Percentiles rank a stretch among this genome's conserved stretches.
phyloP scores from a whole-genome alignment of 75 land plant genomes.

The Pinus albicaulis region DNA sequence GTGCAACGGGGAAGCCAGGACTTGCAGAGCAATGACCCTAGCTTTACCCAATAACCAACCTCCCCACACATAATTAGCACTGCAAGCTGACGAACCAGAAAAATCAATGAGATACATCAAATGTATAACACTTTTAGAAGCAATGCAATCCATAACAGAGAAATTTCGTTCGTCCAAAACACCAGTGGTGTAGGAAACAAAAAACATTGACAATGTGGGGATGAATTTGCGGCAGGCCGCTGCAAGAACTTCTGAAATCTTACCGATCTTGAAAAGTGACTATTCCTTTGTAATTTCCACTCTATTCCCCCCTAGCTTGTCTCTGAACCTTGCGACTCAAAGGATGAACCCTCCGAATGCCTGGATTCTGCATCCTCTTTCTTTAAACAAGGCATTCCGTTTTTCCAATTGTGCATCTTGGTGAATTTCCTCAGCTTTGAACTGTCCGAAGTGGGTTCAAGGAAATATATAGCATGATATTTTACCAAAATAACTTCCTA shows the following conservation, averaged over 20 bases:
- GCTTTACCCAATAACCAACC: no score
- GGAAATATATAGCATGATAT: no score
- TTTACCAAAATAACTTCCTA: no score
- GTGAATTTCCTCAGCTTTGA: neutral
- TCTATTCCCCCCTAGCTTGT: neutral
- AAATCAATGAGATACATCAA: no score
- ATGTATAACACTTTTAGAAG: neutral
- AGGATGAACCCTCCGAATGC: neutral
- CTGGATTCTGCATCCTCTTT: neutral
- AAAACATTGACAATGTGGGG: no score
- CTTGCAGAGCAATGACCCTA: no score
- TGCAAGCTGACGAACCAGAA: no score
- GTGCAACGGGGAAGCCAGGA: no score
- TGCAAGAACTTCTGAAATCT: neutral
- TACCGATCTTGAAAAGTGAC: no score
- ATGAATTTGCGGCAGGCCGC: no score
- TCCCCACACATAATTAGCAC: no score
- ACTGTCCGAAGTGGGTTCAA: no score
- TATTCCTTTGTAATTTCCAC: neutral
- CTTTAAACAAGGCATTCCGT: slow-evolving; percentile 7
- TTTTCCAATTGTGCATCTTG: neutral
- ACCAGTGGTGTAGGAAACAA: neutral
- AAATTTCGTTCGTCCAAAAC: neutral
- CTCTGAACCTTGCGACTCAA: slow-evolving; percentile 2
- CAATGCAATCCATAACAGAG: neutral